A percentile compares a stretch with the other conserved stretches of the same genome.
These are phyloP conservation scores for Cladophialophora bantiana DNA, from an alignment of 2,329 filamentous ascomycete species.

Conservation along the genomic window DNA sequence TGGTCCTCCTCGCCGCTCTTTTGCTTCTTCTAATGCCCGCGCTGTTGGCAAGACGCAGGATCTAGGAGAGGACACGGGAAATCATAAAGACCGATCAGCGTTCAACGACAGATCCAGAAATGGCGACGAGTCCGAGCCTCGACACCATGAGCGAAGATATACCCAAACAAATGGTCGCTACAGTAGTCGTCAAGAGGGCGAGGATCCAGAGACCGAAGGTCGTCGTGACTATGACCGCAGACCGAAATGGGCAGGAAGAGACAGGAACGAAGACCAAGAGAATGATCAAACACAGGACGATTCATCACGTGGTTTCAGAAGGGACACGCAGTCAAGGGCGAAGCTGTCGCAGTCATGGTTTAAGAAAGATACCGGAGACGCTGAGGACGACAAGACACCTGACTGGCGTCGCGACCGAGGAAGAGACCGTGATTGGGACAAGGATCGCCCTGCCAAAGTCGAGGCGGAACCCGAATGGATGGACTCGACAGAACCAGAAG, in stretches of 20 bases:
- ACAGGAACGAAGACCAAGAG: constrained; percentile 33
- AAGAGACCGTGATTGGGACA: constrained; percentile 65
- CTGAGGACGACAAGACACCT: constrained; percentile 63
- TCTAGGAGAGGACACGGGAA: constrained; percentile 17
- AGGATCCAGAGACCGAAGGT: constrained; percentile 28
- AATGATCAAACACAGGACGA: constrained; percentile 30
- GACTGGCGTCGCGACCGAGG: constrained; percentile 65
- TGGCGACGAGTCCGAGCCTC: constrained; percentile 23
- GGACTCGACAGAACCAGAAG: constrained; percentile 70
- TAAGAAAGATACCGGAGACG: constrained; percentile 61
- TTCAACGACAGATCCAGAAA: constrained; percentile 28
- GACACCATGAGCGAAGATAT: constrained; percentile 21
- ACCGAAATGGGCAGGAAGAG: constrained; percentile 38
- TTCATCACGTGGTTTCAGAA: constrained; percentile 22
- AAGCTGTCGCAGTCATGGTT: constrained; percentile 79
- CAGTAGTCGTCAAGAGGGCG: constrained; percentile 29
- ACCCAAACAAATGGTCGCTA: constrained; percentile 33
- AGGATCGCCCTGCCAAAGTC: constrained; percentile 59
- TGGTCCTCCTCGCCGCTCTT: constrained; percentile 81
- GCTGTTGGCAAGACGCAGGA: constrained; percentile 51
- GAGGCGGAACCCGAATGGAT: constrained; percentile 91
- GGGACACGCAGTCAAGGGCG: constrained; percentile 48
- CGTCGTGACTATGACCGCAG: constrained; percentile 36
- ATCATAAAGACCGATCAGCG: constrained; percentile 21
- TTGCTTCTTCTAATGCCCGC: constrained; percentile 74